A percentile compares a stretch with the other conserved stretches of the same genome.
These are phyloP conservation scores for Salix caprea DNA, from an alignment of 345 rosid genomes.

Conservation along the genomic window DNA sequence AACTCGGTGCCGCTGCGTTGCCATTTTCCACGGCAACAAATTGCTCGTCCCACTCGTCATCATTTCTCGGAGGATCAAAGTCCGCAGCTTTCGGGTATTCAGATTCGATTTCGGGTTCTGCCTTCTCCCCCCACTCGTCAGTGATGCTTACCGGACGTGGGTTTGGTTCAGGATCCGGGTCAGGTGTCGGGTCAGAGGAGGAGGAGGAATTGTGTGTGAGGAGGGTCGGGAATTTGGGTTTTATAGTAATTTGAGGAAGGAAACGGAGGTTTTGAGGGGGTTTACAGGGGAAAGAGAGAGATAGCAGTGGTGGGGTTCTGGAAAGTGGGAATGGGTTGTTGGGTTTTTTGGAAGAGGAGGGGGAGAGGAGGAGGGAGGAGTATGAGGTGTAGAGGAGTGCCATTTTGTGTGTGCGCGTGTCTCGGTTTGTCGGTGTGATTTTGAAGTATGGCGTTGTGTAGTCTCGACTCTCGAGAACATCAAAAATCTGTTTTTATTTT, in stretches of 20 bases:
- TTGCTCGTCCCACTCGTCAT: conserved; percentile 80
- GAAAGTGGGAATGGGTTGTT: background rate
- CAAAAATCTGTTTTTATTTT: background rate
- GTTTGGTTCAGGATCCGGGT: background rate
- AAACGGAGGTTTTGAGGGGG: conserved; percentile 9
- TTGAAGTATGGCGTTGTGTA: background rate
- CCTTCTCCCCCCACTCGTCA: conserved; percentile 88
- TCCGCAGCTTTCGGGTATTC: conserved; percentile 43
- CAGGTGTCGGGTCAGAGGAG: background rate
- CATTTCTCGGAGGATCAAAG: conserved; percentile 68
- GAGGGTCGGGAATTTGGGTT: conserved; percentile 7
- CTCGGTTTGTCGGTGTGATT: background rate
- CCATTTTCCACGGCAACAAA: conserved; percentile 41
- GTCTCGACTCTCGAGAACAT: background rate
- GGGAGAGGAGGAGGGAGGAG: conserved; percentile 19
- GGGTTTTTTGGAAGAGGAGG: background rate
- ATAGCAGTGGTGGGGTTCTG: background rate
- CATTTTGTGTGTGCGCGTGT: conserved; percentile 14
- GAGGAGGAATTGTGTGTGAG: conserved; percentile 10
- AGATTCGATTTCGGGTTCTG: conserved; percentile 31
- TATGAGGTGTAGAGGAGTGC: conserved; percentile 32
- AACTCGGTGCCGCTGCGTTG: conserved; percentile 4
- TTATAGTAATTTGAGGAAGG: background rate
- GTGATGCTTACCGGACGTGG: conserved; percentile 22
- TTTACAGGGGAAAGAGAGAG: conserved; percentile 13